A percentile compares a stretch with the other conserved stretches of the same genome.
Conservation (phyloP, 768 basidiomycete species). For the Cystoderma amianthinum region DNA sequence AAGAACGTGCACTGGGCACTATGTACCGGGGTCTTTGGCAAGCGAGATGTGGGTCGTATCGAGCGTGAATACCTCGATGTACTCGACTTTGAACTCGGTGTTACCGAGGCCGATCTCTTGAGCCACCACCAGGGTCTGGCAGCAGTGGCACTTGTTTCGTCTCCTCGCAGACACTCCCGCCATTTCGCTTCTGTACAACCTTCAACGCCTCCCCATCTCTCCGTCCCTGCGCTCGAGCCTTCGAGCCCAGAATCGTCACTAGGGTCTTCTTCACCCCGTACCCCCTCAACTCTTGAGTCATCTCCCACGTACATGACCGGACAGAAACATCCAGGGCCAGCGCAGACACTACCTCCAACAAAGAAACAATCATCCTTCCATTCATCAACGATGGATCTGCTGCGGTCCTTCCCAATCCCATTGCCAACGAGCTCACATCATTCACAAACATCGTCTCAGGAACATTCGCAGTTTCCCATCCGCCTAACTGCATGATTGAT, state of each 20-base stretch:
- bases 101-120: conserved; percentile 61
- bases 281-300: conserved; percentile 16
- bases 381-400: background rate
- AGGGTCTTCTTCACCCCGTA: conserved; percentile 17
- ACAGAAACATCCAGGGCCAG: background rate
- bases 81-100: conserved; percentile 64
- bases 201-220: conserved; percentile 6
- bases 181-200: conserved; percentile 11
- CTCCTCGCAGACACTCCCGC: conserved; percentile 14
- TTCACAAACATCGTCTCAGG: conserved; percentile 7
- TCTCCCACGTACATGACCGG: conserved; percentile 11
- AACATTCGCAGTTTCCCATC: conserved; percentile 11
- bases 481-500: background rate
- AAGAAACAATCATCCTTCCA: background rate
- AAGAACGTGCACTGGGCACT: conserved; percentile 90
- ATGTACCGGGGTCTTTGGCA: conserved; percentile 79
- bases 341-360: background rate
- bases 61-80: conserved; percentile 81
- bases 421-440: conserved; percentile 1
- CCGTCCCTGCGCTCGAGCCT: conserved; percentile 34
- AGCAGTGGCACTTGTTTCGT: conserved; percentile 13
- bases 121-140: conserved; percentile 36
- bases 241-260: conserved; percentile 18
- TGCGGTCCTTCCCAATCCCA: background rate
- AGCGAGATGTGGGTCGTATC: conserved; percentile 74